These are phyloP conservation scores for Globisporangium viniferum DNA, from an alignment of 352 stramenopile genomes.

Conservation along the genomic window DNA sequence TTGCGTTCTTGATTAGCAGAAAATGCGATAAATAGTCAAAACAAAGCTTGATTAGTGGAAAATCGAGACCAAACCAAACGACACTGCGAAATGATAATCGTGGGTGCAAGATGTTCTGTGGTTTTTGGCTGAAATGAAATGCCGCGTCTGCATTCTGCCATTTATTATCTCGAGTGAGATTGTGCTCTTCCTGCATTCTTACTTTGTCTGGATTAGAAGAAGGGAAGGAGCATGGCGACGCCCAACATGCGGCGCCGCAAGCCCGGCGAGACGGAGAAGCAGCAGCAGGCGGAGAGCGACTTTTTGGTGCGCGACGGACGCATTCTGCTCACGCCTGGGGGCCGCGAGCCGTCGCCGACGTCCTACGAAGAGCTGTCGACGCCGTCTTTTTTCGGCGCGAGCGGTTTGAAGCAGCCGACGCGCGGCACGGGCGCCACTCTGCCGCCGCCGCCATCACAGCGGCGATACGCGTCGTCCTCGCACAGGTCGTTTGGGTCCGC, in stretches of 20 bases:
- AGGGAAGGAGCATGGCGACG: slow-evolving; percentile 6
- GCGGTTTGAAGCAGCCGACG: background rate
- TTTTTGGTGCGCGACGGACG: slow-evolving; percentile 29
- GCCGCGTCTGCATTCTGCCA: background rate
- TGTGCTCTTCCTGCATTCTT: background rate
- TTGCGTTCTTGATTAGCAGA: background rate
- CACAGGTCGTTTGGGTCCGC: slow-evolving; percentile 13
- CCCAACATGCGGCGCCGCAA: slow-evolving; percentile 9
- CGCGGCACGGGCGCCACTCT: background rate
- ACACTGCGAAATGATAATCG: background rate
- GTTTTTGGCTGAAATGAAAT: background rate
- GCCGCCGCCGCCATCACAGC: slow-evolving; percentile 3
- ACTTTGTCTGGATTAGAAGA: background rate
- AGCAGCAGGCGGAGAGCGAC: background rate
- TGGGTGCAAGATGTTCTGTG: background rate
- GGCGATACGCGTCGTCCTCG: slow-evolving; percentile 16
- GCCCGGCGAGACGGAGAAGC: background rate
- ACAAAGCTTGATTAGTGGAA: background rate
- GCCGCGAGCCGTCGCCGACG: slow-evolving; percentile 13
- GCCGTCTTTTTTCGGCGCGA: slow-evolving; percentile 13
- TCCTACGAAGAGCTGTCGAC: slow-evolving; percentile 39
- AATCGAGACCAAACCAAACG: background rate
- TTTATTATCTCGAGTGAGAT: background rate
- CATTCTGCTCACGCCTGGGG: slow-evolving; percentile 36
- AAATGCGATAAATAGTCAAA: background rate